Evolutionary conservation across 2,329 filamentous ascomycete genomes (phyloP).

Genomic region (Colletotrichum sp.): DNA sequence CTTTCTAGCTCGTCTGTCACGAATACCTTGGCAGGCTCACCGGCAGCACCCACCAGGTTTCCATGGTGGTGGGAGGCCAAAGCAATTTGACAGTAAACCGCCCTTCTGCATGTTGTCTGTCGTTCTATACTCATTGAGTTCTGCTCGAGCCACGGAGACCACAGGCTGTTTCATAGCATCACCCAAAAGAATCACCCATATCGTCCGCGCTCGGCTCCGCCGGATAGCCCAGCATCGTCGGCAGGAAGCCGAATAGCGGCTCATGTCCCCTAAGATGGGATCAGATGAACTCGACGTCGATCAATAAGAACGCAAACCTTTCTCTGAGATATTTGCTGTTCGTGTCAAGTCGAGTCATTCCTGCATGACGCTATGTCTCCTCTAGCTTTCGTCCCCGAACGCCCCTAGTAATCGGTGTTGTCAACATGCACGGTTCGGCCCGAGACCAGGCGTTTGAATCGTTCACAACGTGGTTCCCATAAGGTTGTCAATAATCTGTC

Average conservation of each 20-base stretch:
- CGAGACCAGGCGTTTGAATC: not conserved
- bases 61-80: not conserved
- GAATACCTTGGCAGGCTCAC: not conserved
- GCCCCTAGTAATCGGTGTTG: not conserved
- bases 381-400: not conserved
- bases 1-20: not conserved
- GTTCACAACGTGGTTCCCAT: not conserved
- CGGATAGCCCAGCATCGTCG: not conserved
- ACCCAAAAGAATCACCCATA: not conserved
- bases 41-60: not conserved
- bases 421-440: constrained; percentile 18
- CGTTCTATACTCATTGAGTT: not conserved
- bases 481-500: not conserved
- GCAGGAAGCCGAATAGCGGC: not conserved
- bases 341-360: not conserved
- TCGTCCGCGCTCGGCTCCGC: not conserved
- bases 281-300: not conserved
- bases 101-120: not conserved
- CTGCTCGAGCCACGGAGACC: not conserved
- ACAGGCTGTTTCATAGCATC: not conserved
- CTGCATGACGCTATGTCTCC: not conserved
- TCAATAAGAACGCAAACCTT: not conserved
- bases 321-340: not conserved
- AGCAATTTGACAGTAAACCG: not conserved
- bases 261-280: not conserved